Percentiles rank a stretch among this genome's conserved stretches.
Evolutionary conservation across 2,329 filamentous ascomycete genomes (phyloP).

Genomic region (Phoma sp.): DNA sequence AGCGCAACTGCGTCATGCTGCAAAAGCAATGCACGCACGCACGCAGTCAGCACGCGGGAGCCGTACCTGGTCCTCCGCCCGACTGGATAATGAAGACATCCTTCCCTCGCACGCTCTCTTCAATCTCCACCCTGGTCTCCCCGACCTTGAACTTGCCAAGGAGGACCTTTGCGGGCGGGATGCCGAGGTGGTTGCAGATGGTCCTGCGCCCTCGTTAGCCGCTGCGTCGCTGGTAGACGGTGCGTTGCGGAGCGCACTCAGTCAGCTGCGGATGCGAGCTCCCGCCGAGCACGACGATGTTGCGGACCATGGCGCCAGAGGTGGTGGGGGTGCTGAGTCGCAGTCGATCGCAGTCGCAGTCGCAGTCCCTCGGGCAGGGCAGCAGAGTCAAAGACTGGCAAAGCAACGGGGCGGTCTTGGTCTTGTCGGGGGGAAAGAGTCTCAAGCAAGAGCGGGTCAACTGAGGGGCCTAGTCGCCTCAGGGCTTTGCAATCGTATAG

Average conservation of each 20-base stretch:
- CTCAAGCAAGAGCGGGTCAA: slow-evolving; percentile 5
- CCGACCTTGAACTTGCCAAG: slow-evolving; percentile 93
- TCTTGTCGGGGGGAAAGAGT: no score
- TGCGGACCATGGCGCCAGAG: slow-evolving; percentile 75
- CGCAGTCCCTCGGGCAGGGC: slow-evolving; percentile 10
- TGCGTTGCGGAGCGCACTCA: slow-evolving; percentile 52
- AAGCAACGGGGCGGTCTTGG: background rate
- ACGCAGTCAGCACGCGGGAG: background rate
- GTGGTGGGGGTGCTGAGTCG: slow-evolving; percentile 13
- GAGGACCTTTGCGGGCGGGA: slow-evolving; percentile 82
- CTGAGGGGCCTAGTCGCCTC: slow-evolving; percentile 25
- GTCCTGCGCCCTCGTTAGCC: slow-evolving; percentile 47
- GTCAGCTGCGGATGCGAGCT: slow-evolving; percentile 90
- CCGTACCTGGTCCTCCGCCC: slow-evolving; percentile 71
- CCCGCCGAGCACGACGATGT: slow-evolving; percentile 91
- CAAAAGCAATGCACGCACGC: background rate
- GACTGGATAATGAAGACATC: slow-evolving; percentile 98
- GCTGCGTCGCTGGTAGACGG: background rate
- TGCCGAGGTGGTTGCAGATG: slow-evolving; percentile 86
- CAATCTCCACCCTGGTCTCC: slow-evolving; percentile 92
- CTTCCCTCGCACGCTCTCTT: slow-evolving; percentile 95
- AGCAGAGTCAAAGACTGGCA: slow-evolving; percentile 11
- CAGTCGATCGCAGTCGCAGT: background rate
- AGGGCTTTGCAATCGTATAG: slow-evolving; percentile 28
- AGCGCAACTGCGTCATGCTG: background rate